phyloP scores from a whole-genome alignment of 1,284 basidiomycete genomes.

The Melampsora occidentalis region DNA sequence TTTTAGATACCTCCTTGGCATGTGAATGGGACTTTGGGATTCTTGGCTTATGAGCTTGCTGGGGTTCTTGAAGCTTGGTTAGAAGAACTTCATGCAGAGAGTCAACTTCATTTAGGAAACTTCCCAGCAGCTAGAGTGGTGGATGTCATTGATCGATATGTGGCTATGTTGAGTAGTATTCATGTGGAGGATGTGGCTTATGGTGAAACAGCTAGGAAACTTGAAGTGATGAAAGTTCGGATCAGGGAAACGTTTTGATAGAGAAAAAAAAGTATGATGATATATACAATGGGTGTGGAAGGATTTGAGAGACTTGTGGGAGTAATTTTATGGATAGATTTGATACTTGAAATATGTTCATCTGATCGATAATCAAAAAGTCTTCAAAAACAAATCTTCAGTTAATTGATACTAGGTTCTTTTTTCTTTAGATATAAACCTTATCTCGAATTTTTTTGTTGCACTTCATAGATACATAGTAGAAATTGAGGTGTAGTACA shows the following conservation, averaged over 20 bases:
- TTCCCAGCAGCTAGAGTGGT: conserved; percentile 40
- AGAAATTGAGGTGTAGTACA: no score
- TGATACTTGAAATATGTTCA: no score
- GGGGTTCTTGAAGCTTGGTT: conserved; percentile 31
- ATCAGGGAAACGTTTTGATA: conserved; percentile 2
- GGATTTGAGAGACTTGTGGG: no score
- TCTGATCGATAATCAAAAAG: no score
- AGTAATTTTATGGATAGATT: no score
- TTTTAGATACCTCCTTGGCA: conserved; percentile 42
- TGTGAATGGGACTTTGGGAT: conserved; percentile 25
- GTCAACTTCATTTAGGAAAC: neutral
- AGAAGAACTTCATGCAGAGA: conserved; percentile 19
- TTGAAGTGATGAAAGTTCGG: neutral
- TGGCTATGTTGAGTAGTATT: conserved; percentile 17
- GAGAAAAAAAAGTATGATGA: neutral
- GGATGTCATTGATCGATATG: conserved; percentile 37
- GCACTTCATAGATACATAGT: no score
- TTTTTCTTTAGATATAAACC: no score
- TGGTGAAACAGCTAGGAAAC: neutral
- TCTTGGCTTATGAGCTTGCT: conserved; percentile 24
- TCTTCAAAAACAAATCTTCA: no score
- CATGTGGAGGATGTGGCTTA: neutral
- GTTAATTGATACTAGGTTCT: no score
- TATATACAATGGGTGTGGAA: neutral
- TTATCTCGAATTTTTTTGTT: no score